Evolutionary conservation across 108 stramenopile species (phyloP).

Genomic region (Cyclotella sp.): DNA sequence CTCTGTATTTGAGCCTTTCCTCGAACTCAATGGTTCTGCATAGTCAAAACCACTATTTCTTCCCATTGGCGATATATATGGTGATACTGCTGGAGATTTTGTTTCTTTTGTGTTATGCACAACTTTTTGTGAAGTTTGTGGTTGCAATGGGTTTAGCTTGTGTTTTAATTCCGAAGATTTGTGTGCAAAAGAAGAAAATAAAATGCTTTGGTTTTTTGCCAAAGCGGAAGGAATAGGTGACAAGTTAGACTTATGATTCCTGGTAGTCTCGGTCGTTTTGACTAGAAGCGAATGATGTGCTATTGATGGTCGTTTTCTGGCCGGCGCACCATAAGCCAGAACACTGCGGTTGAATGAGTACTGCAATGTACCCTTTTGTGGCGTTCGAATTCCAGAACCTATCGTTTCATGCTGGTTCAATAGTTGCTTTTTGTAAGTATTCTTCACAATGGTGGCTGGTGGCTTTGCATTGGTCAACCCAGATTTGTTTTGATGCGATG

Average conservation of each 20-base stretch:
- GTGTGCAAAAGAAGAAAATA: conserved; percentile 22
- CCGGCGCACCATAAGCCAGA: neutral
- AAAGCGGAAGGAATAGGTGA: neutral
- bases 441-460: neutral
- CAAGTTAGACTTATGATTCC: neutral
- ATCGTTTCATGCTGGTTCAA: neutral
- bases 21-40: neutral
- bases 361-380: conserved; percentile 2
- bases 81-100: conserved; percentile 30
- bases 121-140: conserved; percentile 6
- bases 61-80: conserved; percentile 17
- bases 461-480: conserved; percentile 8
- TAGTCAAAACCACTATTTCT: conserved; percentile 34
- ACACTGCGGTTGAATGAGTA: conserved; percentile 1
- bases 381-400: neutral
- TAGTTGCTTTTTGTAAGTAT: neutral
- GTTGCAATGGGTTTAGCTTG: neutral
- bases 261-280: neutral
- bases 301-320: too few relatives aligned
- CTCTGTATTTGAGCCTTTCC: neutral
- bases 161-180: neutral
- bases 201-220: conserved; percentile 11
- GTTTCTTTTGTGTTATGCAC: neutral
- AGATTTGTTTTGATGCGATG: neutral
- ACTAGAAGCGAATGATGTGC: neutral